Evolutionary conservation across 306 rosid species (phyloP).

Genomic region (Astragalus membranaceus): DNA sequence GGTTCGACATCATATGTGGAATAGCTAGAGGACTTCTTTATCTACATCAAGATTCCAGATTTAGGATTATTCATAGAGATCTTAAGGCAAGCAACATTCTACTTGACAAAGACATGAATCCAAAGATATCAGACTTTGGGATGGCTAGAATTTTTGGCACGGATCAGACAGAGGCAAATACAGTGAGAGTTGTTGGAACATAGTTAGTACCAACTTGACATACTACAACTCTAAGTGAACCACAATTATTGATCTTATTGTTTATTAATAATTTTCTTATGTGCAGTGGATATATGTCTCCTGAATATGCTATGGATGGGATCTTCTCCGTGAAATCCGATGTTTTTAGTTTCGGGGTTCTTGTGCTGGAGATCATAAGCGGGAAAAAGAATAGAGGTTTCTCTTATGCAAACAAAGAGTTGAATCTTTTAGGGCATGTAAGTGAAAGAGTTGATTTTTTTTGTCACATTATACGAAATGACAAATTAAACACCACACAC

Average conservation of each 20-base stretch:
- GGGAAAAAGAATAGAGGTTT: slow-evolving; percentile 72
- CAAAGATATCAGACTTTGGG: slow-evolving; percentile 79
- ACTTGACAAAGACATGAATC: slow-evolving; percentile 58
- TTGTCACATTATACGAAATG: too few relatives aligned
- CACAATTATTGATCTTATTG: neutral
- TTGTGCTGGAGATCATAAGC: slow-evolving; percentile 57
- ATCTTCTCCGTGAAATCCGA: slow-evolving; percentile 66
- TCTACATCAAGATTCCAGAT: slow-evolving; percentile 76
- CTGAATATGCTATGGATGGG: slow-evolving; percentile 80
- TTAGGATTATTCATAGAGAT: slow-evolving; percentile 78
- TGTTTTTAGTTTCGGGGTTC: slow-evolving; percentile 74
- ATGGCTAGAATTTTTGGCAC: slow-evolving; percentile 72
- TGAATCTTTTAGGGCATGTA: slow-evolving; percentile 70
- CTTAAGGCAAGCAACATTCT: slow-evolving; percentile 75
- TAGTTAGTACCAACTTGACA: slow-evolving; percentile 47
- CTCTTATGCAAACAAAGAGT: slow-evolving; percentile 41
- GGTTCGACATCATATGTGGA: slow-evolving; percentile 61
- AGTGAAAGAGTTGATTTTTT: neutral
- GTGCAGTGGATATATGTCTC: slow-evolving; percentile 75
- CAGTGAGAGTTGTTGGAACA: slow-evolving; percentile 70
- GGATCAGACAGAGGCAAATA: slow-evolving; percentile 68
- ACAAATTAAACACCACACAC: too few relatives aligned
- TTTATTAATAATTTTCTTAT: neutral
- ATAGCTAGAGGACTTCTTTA: slow-evolving; percentile 81
- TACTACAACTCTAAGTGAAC: neutral